A percentile compares a stretch with the other conserved stretches of the same genome.
These are phyloP conservation scores for Boletus tylopilopsis DNA, from an alignment of 768 basidiomycete species.

Conservation along the genomic window DNA sequence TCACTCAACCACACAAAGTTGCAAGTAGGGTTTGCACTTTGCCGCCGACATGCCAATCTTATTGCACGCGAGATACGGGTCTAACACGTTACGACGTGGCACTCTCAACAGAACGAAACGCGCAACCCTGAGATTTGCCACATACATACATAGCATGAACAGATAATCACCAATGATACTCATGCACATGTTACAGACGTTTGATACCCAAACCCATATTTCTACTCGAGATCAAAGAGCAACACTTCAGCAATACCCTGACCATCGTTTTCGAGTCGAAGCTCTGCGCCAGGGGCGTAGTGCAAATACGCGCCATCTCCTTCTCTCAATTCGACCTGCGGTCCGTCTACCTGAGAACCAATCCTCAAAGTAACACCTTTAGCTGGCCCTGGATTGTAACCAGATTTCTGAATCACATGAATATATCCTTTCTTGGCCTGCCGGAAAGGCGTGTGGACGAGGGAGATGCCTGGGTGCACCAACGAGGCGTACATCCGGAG, in stretches of 20 bases:
- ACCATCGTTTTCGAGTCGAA: conserved; percentile 61
- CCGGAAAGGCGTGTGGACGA: conserved; percentile 47
- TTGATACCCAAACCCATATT: background rate
- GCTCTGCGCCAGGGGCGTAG: conserved; percentile 33
- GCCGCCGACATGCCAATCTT: background rate
- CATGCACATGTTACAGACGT: conserved; percentile 1
- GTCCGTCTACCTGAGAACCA: conserved; percentile 34
- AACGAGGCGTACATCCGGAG: conserved; percentile 74
- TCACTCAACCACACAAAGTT: background rate
- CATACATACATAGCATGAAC: conserved; percentile 8
- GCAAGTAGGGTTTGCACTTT: too few relatives aligned
- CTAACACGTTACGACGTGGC: background rate
- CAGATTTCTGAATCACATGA: conserved; percentile 82
- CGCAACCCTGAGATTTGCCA: conserved; percentile 4
- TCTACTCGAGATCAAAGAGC: conserved; percentile 72
- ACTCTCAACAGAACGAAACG: background rate
- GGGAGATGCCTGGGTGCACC: conserved; percentile 50
- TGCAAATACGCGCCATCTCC: conserved; percentile 84
- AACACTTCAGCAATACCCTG: conserved; percentile 67
- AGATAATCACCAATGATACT: conserved; percentile 3
- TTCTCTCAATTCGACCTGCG: conserved; percentile 61
- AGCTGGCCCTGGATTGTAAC: conserved; percentile 61
- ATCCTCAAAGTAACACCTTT: conserved; percentile 59
- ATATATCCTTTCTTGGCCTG: conserved; percentile 65
- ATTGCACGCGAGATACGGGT: background rate